Evolutionary conservation across 129 eudicot genomes (phyloP).

Genomic region (Deinandra increscens): DNA sequence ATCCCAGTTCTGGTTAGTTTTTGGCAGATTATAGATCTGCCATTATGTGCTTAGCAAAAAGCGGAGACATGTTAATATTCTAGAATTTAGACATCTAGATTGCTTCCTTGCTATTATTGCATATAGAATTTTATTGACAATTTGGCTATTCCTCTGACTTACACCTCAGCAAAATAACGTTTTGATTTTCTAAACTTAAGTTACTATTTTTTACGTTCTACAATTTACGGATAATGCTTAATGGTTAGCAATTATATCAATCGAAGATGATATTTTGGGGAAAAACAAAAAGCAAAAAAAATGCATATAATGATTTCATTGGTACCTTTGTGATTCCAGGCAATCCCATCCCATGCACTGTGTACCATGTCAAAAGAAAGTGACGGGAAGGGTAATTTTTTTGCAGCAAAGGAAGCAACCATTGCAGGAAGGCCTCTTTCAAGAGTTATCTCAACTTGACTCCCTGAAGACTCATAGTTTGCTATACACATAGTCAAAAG

Average conservation of each 20-base stretch:
- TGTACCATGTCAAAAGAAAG: conserved; percentile 96
- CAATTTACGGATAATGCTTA: background rate
- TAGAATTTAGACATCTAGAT: background rate
- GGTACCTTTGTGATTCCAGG: conserved; percentile 90
- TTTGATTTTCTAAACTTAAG: background rate
- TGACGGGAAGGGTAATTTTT: conserved; percentile 85
- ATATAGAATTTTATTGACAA: background rate
- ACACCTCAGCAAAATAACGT: background rate
- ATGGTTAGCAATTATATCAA: too few species aligned
- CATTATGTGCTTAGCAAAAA: background rate
- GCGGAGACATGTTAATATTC: background rate
- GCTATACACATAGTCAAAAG: conserved; percentile 92
- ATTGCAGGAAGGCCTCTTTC: conserved; percentile 99
- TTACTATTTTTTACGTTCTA: background rate
- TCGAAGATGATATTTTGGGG: background rate
- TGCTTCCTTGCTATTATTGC: background rate
- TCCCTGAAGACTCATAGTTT: conserved; percentile 93
- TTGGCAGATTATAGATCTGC: background rate
- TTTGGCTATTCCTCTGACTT: background rate
- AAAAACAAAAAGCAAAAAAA: background rate
- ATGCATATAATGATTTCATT: background rate
- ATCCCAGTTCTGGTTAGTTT: background rate
- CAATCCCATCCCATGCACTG: conserved; percentile 80
- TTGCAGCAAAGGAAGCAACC: conserved; percentile 80
- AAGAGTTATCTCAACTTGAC: conserved; percentile 95